Base-by-base conservation (phyloP, 2,329 filamentous ascomycete species). In the Orbilia ellipsospora region DNA sequence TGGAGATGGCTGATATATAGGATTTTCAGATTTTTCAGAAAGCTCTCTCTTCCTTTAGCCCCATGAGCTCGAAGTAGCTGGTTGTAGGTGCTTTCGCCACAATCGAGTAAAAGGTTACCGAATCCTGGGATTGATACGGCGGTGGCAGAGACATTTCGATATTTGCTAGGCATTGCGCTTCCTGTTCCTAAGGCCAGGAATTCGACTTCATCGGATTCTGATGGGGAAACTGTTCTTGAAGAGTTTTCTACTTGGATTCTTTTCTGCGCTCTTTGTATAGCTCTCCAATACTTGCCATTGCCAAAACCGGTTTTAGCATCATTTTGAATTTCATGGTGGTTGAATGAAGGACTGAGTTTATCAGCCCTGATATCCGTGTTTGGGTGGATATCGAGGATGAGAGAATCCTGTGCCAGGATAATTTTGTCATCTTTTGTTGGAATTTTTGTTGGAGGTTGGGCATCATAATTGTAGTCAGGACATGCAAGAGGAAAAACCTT, bases 1-100 rank as follows among this genome's bases (percentile, higher is more conserved):
- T 99, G 95, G 77, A 96, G 85, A 83, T 99, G 95, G 82, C 92
- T 96, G 83, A 99, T 95, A 89, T 93, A 96, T 77, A 99, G 90
- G 78, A 89, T 88, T 64, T 90, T 90, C 51, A 99, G 85, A 77
- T 96, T 89, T 73, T 85, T 86, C n/a, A 99, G 84, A 12, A 97
- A 86, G n/a, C 89, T 85, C 28, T 85, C 84, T 2, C 94, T 84
- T 77, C 92, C 87, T 3, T 88, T 85, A 0, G 85, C 84, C 4
- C 87, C 86, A 79, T 91, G 94, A 0, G 92, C 85, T 60, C 95
- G 90, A 70, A 88, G 88, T 45, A 99, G 84, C 81, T 97, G 94
- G 10, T 94, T 94, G 7, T 98, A 84, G 0, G 95, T 97, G 80
- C 93, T 93, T 82, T 99, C 95, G 70, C 95, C 95, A 78, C 90